Percentiles rank a stretch among this genome's conserved stretches.
Evolutionary conservation across 2,329 filamentous ascomycete genomes (phyloP).

Genomic region (Aspergillus japonicus): DNA sequence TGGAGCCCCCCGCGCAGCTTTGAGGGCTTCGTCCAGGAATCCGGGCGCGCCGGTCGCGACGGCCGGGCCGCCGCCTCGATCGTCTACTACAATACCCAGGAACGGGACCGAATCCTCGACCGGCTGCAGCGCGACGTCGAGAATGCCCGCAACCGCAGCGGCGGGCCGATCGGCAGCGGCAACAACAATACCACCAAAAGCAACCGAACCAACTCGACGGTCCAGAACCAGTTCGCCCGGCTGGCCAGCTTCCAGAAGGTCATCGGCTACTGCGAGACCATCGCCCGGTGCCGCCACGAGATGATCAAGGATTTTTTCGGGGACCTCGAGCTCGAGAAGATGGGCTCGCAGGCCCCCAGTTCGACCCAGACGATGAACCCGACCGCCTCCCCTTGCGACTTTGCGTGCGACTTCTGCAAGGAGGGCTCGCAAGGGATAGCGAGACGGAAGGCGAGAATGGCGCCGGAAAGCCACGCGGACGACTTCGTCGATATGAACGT

Average conservation of each 20-base stretch:
- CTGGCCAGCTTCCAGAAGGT: constrained; percentile 66
- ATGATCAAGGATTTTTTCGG: constrained; percentile 77
- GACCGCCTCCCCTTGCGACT: constrained; percentile 60
- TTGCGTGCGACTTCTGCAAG: constrained; percentile 77
- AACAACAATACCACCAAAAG: constrained; percentile 2
- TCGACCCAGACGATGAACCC: neutral
- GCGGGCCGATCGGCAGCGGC: constrained; percentile 40
- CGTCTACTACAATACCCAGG: constrained; percentile 86
- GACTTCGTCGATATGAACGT: constrained; percentile 14
- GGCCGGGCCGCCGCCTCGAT: constrained; percentile 84
- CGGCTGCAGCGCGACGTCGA: constrained; percentile 50
- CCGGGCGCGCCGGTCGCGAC: constrained; percentile 84
- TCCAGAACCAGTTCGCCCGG: constrained; percentile 45
- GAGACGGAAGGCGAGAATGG: constrained; percentile 51
- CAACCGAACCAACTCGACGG: constrained; percentile 28
- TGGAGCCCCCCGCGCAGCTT: constrained; percentile 94
- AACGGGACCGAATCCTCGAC: constrained; percentile 69
- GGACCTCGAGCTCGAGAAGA: constrained; percentile 49
- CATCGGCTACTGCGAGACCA: constrained; percentile 78
- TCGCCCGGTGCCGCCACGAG: constrained; percentile 69
- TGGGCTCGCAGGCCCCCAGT: constrained; percentile 28
- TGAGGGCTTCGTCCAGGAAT: constrained; percentile 95
- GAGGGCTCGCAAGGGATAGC: constrained; percentile 58
- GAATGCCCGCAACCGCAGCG: constrained; percentile 34
- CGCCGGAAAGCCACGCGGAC: constrained; percentile 15